These are phyloP conservation scores for Boletus sp. DNA, from an alignment of 1,284 basidiomycete species.

Conservation along the genomic window DNA sequence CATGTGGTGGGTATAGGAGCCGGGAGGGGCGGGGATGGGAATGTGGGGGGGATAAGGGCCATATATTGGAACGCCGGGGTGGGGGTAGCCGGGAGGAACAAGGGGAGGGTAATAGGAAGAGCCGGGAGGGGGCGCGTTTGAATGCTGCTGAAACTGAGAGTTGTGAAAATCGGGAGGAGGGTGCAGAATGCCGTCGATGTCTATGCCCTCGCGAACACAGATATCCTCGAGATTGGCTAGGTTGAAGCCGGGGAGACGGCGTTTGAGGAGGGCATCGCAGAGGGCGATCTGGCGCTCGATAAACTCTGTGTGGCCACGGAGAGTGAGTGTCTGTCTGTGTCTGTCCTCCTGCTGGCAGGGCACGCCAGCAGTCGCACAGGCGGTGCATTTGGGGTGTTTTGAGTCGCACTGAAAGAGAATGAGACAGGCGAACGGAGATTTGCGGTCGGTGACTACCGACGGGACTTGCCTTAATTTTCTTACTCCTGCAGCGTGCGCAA, in stretches of 20 bases:
- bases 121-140: constrained; percentile 33
- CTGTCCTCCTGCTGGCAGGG: constrained; percentile 80
- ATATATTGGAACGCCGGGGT: constrained; percentile 38
- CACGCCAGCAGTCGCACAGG: constrained; percentile 72
- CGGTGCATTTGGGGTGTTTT: constrained; percentile 77
- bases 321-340: constrained; percentile 76
- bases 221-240: constrained; percentile 63
- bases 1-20: constrained; percentile 49
- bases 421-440: constrained; percentile 52
- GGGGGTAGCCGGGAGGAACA: constrained; percentile 46
- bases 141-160: constrained; percentile 29
- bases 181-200: constrained; percentile 37
- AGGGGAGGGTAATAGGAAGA: constrained; percentile 39
- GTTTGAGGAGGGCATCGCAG: constrained; percentile 71
- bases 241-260: constrained; percentile 60
- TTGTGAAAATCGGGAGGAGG: constrained; percentile 28
- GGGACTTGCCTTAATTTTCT: constrained; percentile 91
- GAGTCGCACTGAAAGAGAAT: constrained; percentile 69
- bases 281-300: constrained; percentile 72
- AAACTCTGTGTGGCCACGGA: constrained; percentile 73
- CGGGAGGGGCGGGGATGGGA: constrained; percentile 46
- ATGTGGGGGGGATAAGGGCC: constrained; percentile 44
- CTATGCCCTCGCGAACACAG: constrained; percentile 61
- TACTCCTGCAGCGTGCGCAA: constrained; percentile 82
- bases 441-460: constrained; percentile 80